Evolutionary conservation across 1,139 yeast species (phyloP).

Genomic region (Kodamaea derodonti): DNA sequence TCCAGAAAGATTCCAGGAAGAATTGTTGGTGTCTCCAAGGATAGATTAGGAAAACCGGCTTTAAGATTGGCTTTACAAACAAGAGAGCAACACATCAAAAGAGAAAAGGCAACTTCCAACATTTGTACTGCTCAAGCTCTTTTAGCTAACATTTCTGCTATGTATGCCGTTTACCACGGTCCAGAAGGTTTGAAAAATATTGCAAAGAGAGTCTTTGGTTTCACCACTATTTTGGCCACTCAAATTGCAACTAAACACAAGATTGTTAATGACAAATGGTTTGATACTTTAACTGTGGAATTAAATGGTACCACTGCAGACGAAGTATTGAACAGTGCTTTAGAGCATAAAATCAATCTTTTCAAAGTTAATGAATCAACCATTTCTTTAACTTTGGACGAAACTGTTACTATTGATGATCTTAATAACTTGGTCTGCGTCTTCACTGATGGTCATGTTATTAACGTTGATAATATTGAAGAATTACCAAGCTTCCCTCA

Average conservation of each 20-base stretch:
- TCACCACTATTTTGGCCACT: conserved; percentile 68
- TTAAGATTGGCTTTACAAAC: conserved; percentile 92
- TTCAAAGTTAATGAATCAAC: conserved; percentile 61
- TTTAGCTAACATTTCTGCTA: conserved; percentile 91
- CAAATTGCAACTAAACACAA: conserved; percentile 47
- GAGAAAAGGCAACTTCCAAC: conserved; percentile 96
- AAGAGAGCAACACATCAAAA: conserved; percentile 94
- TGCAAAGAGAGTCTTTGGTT: conserved; percentile 73
- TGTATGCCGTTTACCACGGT: conserved; percentile 96
- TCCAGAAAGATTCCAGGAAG: conserved; percentile 96
- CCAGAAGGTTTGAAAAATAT: conserved; percentile 82
- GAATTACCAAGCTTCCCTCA: conserved; percentile 52
- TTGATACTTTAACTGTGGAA: conserved; percentile 80
- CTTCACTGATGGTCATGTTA: conserved; percentile 41
- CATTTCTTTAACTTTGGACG: conserved; percentile 80
- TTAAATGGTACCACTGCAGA: conserved; percentile 52
- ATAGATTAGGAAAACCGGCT: conserved; percentile 85
- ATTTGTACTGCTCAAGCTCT: conserved; percentile 98
- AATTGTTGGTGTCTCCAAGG: conserved; percentile 89
- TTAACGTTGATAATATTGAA: conserved; percentile 17
- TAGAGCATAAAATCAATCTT: conserved; percentile 67
- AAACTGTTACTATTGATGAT: conserved; percentile 69
- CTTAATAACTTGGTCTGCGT: conserved; percentile 53
- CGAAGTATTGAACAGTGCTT: conserved; percentile 55
- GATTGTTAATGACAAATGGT: conserved; percentile 63